Conservation (phyloP, 1,139 yeast genomes). For the Pichia sp. region DNA sequence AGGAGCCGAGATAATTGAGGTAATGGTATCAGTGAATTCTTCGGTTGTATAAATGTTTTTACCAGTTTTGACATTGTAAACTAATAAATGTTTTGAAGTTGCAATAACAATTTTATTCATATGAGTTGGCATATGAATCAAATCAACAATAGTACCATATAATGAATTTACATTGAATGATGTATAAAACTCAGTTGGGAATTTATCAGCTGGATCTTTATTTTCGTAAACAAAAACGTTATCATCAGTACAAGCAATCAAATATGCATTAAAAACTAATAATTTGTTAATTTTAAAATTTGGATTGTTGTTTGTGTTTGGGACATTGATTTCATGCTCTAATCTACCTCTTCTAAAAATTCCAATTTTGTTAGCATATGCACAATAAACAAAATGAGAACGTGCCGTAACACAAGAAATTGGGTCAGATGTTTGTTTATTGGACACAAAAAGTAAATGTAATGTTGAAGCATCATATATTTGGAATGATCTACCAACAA, state of each 20-base stretch:
- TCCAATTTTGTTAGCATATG: constrained; percentile 65
- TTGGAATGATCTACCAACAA: constrained; percentile 86
- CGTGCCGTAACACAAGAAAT: constrained; percentile 75
- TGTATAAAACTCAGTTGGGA: constrained; percentile 62
- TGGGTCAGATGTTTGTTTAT: constrained; percentile 60
- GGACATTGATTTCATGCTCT: constrained; percentile 45
- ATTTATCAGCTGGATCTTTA: constrained; percentile 34
- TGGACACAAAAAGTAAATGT: constrained; percentile 81
- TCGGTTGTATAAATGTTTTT: constrained; percentile 59
- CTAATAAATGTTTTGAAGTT: constrained; percentile 47
- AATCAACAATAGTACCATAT: constrained; percentile 63
- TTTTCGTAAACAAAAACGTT: constrained; percentile 60
- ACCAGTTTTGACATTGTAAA: constrained; percentile 74
- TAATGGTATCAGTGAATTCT: constrained; percentile 44
- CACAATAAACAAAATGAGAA: constrained; percentile 78
- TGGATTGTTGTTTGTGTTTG: constrained; percentile 27
- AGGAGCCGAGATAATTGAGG: constrained; percentile 75
- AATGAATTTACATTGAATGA: constrained; percentile 49
- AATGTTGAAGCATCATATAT: constrained; percentile 88
- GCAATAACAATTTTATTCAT: constrained; percentile 83
- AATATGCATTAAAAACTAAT: constrained; percentile 70
- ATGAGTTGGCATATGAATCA: constrained; percentile 86
- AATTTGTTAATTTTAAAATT: constrained; percentile 41
- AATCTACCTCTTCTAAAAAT: constrained; percentile 77
- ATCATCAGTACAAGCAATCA: constrained; percentile 56